Conservation (phyloP, 306 rosid species). For the Notholithocarpus densiflorus region DNA sequence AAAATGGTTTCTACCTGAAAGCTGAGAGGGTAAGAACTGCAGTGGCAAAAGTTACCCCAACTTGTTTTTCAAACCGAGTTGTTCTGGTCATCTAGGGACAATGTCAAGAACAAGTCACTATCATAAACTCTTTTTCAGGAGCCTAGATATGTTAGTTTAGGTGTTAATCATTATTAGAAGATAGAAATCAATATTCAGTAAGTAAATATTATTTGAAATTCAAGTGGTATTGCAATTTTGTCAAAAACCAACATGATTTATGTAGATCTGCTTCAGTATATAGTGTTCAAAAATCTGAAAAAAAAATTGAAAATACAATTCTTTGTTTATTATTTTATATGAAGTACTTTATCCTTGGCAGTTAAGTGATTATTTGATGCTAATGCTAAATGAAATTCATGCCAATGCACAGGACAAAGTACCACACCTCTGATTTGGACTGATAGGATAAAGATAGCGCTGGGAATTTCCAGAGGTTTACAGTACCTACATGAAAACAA, state of each 20-base stretch:
- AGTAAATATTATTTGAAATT: background rate
- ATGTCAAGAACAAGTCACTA: background rate
- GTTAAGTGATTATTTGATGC: too few relatives aligned
- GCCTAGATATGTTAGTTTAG: background rate
- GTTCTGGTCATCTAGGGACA: background rate
- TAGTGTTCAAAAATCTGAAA: background rate
- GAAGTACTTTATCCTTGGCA: background rate
- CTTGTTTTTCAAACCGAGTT: background rate
- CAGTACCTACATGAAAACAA: constrained; percentile 60
- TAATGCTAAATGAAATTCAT: constrained; percentile 5
- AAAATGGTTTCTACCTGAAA: background rate
- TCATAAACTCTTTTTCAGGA: background rate
- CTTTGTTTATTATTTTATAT: background rate
- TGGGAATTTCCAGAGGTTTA: constrained; percentile 66
- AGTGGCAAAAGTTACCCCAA: background rate
- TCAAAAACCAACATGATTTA: background rate
- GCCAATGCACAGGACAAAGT: constrained; percentile 44
- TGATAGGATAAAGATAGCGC: constrained; percentile 60
- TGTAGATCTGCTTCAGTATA: background rate
- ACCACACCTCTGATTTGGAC: constrained; percentile 54
- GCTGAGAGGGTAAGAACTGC: background rate
- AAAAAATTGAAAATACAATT: background rate
- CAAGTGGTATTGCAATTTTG: background rate
- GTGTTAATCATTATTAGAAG: background rate
- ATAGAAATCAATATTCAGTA: too few relatives aligned